phyloP scores from a whole-genome alignment of 2,329 filamentous ascomycete species.

The Aspergillus sp. region DNA sequence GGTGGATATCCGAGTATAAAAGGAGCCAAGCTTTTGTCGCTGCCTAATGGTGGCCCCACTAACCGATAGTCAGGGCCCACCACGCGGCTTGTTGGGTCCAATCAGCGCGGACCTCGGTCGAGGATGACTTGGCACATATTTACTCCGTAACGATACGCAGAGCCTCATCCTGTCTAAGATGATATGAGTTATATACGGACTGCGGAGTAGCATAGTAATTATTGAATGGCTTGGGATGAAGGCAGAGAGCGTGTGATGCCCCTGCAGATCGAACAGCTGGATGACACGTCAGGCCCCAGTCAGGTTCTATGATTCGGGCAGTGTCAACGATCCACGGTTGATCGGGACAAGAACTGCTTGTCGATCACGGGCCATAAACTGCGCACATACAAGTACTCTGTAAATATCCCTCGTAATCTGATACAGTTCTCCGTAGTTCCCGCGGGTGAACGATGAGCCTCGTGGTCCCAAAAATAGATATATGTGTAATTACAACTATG shows the following conservation, averaged over 20 bases:
- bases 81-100: background rate
- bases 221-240: no score
- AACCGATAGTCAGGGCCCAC: background rate
- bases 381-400: no score
- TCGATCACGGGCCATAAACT: background rate
- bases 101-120: background rate
- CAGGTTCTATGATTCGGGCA: background rate
- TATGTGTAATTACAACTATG: no score
- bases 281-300: background rate
- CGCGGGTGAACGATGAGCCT: no score
- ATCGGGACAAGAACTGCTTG: background rate
- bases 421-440: background rate
- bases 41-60: background rate
- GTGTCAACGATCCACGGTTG: background rate
- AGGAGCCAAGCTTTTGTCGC: background rate
- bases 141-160: no score
- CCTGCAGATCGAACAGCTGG: no score
- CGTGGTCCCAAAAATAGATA: no score
- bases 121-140: no score
- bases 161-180: no score
- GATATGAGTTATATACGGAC: no score
- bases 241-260: no score
- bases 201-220: no score
- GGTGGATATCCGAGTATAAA: background rate
- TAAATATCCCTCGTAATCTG: background rate